Evolutionary conservation across 2,329 filamentous ascomycete species (phyloP).

Genomic region (Kalmusia sp.): DNA sequence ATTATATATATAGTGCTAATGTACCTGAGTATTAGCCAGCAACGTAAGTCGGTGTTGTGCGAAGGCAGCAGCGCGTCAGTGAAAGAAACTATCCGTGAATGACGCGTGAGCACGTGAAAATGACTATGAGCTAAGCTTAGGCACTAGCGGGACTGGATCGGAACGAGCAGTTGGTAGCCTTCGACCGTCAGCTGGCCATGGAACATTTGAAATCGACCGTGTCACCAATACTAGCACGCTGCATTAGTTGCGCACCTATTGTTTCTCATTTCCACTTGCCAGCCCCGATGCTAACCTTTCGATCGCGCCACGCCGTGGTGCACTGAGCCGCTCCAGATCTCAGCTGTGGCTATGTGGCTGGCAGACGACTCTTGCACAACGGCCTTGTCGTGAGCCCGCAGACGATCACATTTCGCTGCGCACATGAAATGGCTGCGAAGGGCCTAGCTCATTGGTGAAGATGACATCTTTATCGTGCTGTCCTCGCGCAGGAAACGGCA

Average conservation of each 20-base stretch:
- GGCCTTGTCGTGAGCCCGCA: background rate
- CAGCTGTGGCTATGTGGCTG: background rate
- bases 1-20: background rate
- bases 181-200: background rate
- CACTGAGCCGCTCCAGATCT: too few species aligned
- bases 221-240: background rate
- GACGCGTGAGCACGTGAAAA: constrained; percentile 9
- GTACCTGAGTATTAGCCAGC: constrained; percentile 2
- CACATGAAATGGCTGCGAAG: too few species aligned
- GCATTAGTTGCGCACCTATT: background rate
- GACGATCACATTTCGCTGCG: background rate
- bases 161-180: background rate
- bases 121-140: background rate
- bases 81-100: background rate
- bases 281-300: background rate
- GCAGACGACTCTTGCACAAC: background rate
- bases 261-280: constrained; percentile 2
- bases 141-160: too few species aligned
- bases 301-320: background rate
- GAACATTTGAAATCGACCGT: too few species aligned
- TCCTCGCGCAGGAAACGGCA: too few species aligned
- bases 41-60: background rate
- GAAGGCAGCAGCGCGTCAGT: constrained; percentile 17
- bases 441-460: too few species aligned
- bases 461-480: too few species aligned